Conservation (phyloP, 148 eudicot species). For the Vaccinium vitisidaea region DNA sequence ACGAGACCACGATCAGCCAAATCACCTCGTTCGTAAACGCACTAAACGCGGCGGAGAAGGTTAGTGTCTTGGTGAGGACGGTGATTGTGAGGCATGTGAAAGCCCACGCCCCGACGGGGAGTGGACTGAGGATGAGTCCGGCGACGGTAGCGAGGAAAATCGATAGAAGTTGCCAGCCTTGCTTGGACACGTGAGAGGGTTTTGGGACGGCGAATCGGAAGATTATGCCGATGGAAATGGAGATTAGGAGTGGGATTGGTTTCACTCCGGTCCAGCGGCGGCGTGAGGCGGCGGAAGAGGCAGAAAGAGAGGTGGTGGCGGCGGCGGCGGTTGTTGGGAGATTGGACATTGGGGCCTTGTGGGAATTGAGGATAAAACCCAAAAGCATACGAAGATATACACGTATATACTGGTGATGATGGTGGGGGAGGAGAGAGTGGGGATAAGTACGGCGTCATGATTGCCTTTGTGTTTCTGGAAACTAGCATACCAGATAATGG, state of each 20-base stretch:
- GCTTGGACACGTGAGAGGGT: conserved; percentile 54
- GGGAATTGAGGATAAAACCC: background rate
- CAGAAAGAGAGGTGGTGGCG: background rate
- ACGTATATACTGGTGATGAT: background rate
- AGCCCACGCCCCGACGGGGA: conserved; percentile 92
- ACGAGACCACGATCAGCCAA: conserved; percentile 83
- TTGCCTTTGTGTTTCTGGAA: background rate
- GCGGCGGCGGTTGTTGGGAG: background rate
- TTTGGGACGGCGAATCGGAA: conserved; percentile 63
- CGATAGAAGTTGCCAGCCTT: conserved; percentile 80
- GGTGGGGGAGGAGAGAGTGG: background rate
- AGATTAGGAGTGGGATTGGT: conserved; percentile 31
- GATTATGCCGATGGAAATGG: conserved; percentile 32
- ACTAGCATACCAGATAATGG: too few relatives aligned
- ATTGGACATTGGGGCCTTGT: background rate
- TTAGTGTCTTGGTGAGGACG: conserved; percentile 50
- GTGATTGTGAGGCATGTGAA: conserved; percentile 57
- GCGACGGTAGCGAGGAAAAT: conserved; percentile 77
- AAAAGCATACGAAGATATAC: background rate
- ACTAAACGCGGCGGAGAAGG: conserved; percentile 60
- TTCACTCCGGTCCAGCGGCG: conserved; percentile 34
- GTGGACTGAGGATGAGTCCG: conserved; percentile 67
- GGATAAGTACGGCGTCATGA: background rate
- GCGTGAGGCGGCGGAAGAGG: background rate
- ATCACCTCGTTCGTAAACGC: conserved; percentile 89